phyloP scores from a whole-genome alignment of 495 filamentous ascomycete genomes.

The Extremus antarcticus region DNA sequence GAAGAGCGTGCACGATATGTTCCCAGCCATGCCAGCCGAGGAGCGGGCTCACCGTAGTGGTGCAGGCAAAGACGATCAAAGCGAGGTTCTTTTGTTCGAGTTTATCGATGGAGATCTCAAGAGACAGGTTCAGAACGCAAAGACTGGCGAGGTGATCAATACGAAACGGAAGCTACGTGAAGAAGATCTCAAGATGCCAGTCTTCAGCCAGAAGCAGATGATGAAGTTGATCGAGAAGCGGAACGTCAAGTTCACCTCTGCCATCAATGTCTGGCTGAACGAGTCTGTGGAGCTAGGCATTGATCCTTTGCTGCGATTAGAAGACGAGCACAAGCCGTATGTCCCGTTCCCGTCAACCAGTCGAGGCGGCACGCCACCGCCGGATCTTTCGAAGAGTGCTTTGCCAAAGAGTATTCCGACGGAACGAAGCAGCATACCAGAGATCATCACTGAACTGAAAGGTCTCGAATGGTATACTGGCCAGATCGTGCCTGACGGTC shows the following conservation, averaged over 20 bases:
- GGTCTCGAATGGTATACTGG: constrained; percentile 73
- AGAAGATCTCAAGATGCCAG: constrained; percentile 85
- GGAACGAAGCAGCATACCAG: constrained; percentile 69
- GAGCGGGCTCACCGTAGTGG: constrained; percentile 20
- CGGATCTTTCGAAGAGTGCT: constrained; percentile 21
- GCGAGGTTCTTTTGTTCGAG: constrained; percentile 76
- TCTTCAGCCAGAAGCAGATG: constrained; percentile 88
- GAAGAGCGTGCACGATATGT: constrained; percentile 34
- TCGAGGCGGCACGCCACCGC: constrained; percentile 38
- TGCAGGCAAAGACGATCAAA: constrained; percentile 32
- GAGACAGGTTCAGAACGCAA: constrained; percentile 56
- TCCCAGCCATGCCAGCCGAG: constrained; percentile 15
- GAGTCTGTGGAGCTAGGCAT: constrained; percentile 51
- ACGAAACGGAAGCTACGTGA: constrained; percentile 52
- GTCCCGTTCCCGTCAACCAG: constrained; percentile 43
- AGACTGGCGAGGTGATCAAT: constrained; percentile 59
- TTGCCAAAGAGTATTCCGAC: constrained; percentile 64
- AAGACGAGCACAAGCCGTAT: constrained; percentile 36
- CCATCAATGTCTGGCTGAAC: constrained; percentile 66
- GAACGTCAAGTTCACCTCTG: constrained; percentile 72
- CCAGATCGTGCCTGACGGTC: constrained; percentile 90
- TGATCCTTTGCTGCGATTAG: constrained; percentile 58
- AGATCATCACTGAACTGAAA: constrained; percentile 80
- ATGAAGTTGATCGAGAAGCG: constrained; percentile 81
- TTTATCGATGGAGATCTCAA: constrained; percentile 88